Percentiles rank a stretch among this genome's conserved stretches.
These are phyloP conservation scores for Taiwanofungus camphoratus DNA, from an alignment of 1,284 basidiomycete species.

Conservation along the genomic window DNA sequence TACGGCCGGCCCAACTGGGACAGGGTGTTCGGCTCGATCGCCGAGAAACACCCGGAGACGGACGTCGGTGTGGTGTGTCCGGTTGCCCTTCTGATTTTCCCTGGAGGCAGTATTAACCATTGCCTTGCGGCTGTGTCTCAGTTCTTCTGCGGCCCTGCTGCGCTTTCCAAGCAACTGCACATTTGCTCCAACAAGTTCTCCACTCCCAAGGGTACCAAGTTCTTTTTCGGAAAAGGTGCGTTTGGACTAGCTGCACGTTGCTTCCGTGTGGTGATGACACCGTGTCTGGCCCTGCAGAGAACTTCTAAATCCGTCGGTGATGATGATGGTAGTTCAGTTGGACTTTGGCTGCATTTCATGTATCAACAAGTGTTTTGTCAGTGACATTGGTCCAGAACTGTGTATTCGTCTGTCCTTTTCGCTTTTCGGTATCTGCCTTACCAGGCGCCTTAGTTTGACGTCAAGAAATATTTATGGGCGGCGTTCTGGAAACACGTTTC, in stretches of 20 bases:
- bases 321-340: neutral
- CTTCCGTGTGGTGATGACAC: neutral
- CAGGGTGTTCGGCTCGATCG: slow-evolving; percentile 69
- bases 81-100: too few relatives aligned
- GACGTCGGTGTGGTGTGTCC: slow-evolving; percentile 74
- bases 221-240: slow-evolving; percentile 83
- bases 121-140: slow-evolving; percentile 20
- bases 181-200: slow-evolving; percentile 82
- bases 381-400: neutral
- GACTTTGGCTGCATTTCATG: neutral
- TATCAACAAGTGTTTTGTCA: neutral
- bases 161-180: slow-evolving; percentile 67
- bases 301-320: slow-evolving; percentile 24
- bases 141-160: slow-evolving; percentile 80
- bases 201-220: slow-evolving; percentile 71
- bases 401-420: neutral
- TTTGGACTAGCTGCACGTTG: slow-evolving; percentile 2
- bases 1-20: slow-evolving; percentile 94
- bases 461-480: too few relatives aligned
- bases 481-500: too few relatives aligned
- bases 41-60: slow-evolving; percentile 75
- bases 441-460: too few relatives aligned
- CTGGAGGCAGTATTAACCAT: neutral
- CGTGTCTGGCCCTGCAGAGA: slow-evolving; percentile 21
- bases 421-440: neutral